Evolutionary conservation across 1,284 basidiomycete species (phyloP).

Genomic region (Takashimella koratensis): DNA sequence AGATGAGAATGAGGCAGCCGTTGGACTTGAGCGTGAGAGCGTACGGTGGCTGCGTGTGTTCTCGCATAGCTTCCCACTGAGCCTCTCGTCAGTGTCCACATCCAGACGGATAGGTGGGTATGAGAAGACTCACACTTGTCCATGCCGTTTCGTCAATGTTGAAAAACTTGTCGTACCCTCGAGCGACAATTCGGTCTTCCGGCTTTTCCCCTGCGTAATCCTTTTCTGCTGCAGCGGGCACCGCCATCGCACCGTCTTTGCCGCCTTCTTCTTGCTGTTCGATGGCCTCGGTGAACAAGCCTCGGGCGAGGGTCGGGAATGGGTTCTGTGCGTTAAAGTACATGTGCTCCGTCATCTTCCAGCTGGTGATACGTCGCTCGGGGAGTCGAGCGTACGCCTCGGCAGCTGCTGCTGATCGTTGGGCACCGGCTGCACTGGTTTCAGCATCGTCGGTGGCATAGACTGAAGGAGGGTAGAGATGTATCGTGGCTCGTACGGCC

Average conservation of each 20-base stretch:
- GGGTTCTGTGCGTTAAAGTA: conserved; percentile 83
- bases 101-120: not conserved
- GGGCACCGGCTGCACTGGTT: too few relatives aligned
- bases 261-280: conserved; percentile 16
- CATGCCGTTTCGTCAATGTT: conserved; percentile 94
- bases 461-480: conserved; percentile 36
- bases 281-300: conserved; percentile 67
- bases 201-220: conserved; percentile 17
- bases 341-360: conserved; percentile 95
- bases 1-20: conserved; percentile 96
- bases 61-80: conserved; percentile 74
- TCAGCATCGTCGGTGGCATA: conserved; percentile 22
- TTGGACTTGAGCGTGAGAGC: conserved; percentile 92
- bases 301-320: conserved; percentile 85
- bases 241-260: conserved; percentile 3
- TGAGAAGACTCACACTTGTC: conserved; percentile 66
- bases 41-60: conserved; percentile 74
- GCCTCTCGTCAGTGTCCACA: conserved; percentile 2
- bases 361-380: conserved; percentile 60
- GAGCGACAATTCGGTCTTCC: conserved; percentile 69
- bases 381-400: too few relatives aligned
- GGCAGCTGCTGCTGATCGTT: too few relatives aligned
- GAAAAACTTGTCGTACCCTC: conserved; percentile 99
- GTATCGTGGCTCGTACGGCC: conserved; percentile 35
- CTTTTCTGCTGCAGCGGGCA: conserved; percentile 31